Percentiles rank a stretch among this genome's conserved stretches.
Evolutionary conservation across 345 rosid genomes (phyloP).

Genomic region (Excoecaria agallocha): DNA sequence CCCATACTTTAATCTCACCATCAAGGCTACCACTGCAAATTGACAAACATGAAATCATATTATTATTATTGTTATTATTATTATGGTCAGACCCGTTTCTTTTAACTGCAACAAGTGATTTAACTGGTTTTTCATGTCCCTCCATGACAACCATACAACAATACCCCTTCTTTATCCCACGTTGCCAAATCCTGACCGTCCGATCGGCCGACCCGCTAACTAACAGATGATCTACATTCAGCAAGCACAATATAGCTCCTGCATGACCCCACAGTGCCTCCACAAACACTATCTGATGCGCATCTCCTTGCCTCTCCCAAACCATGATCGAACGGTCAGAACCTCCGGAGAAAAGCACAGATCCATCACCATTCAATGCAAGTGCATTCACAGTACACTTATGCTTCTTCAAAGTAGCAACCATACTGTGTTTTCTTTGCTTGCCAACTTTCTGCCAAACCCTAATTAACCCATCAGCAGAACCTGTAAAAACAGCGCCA

Average conservation of each 20-base stretch:
- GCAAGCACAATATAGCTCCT: constrained; percentile 43
- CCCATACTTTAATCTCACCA: constrained; percentile 53
- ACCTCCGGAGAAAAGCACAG: constrained; percentile 40
- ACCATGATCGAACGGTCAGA: constrained; percentile 41
- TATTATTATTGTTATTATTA: background rate
- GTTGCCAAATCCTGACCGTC: constrained; percentile 48
- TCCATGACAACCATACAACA: constrained; percentile 33
- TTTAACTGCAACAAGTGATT: constrained; percentile 34
- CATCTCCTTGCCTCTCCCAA: constrained; percentile 32
- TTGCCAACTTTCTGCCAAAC: constrained; percentile 35
- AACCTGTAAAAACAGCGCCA: constrained; percentile 45
- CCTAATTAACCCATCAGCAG: constrained; percentile 38
- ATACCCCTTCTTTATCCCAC: constrained; percentile 25
- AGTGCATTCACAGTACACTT: constrained; percentile 42
- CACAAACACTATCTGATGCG: constrained; percentile 24
- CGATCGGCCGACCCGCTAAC: constrained; percentile 51
- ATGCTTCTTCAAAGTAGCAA: constrained; percentile 37
- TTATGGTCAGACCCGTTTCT: background rate
- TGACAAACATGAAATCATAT: constrained; percentile 12
- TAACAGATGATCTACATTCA: constrained; percentile 26
- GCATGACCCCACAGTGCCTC: constrained; percentile 41
- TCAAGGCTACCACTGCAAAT: constrained; percentile 47
- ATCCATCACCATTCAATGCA: constrained; percentile 35
- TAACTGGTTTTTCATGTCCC: constrained; percentile 50
- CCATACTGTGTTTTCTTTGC: constrained; percentile 28